Conservation (phyloP, 305 asterid genomes). For the Ilex paraguariensis region DNA sequence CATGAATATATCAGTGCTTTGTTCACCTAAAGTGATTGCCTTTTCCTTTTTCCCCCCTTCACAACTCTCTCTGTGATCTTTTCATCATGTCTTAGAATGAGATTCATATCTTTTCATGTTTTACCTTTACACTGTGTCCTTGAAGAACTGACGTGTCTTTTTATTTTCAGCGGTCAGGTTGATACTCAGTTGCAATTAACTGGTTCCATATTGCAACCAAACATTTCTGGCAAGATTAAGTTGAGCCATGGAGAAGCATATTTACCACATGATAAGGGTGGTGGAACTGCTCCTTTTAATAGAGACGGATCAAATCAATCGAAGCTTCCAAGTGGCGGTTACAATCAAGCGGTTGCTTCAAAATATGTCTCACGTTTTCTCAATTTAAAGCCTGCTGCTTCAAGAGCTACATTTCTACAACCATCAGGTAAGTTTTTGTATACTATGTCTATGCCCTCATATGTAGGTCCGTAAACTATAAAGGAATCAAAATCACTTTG, state of each 20-base stretch:
- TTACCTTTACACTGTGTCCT: constrained; percentile 9
- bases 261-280: constrained; percentile 95
- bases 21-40: constrained; percentile 1
- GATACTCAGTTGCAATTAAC: constrained; percentile 90
- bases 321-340: constrained; percentile 59
- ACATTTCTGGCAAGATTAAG: constrained; percentile 91
- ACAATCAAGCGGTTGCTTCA: constrained; percentile 88
- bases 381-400: constrained; percentile 73
- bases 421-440: constrained; percentile 58
- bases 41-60: neutral
- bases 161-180: constrained; percentile 85
- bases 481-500: neutral
- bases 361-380: constrained; percentile 92
- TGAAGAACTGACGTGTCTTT: constrained; percentile 22
- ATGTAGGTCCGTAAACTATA: neutral
- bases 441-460: constrained; percentile 7
- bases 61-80: neutral
- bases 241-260: constrained; percentile 98
- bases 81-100: no score
- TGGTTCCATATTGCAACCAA: constrained; percentile 97
- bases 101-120: neutral
- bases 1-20: neutral
- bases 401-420: constrained; percentile 47
- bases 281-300: constrained; percentile 75
- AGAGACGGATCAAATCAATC: constrained; percentile 48